Base-by-base conservation (phyloP, 208 protist genomes). In the Porcisia deanei region DNA sequence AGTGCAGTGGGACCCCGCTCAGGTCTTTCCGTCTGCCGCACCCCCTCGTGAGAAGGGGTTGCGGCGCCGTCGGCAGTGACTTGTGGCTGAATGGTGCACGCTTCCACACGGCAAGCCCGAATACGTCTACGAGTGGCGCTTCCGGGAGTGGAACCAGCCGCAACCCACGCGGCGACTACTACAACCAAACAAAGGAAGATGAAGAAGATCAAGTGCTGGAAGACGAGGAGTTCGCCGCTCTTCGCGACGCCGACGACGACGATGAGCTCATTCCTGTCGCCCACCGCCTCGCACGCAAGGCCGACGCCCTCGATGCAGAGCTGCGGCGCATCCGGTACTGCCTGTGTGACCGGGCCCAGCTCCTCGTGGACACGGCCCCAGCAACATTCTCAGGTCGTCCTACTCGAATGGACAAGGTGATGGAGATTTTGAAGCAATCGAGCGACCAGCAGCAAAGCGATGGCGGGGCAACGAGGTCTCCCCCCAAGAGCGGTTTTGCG, bases 151-250 rank as follows among this genome's bases (percentile, higher is more conserved):
- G 12, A 8, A 66, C 16, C 61, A 49, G 7, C 43, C 53, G 41
- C 57, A 57, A 75, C 18, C 37, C 59, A n/a, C 71, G 39, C 45
- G 41, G 34, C 47, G 45, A 30, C 59, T 6, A 61, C 53, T 58
- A 82, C 60, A 74, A 70, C 45, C 58, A 73, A 52, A 61, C 65
- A 2, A 76, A 71, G 45, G 84, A 88, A 53, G 79, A 88, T 25
- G 80, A 87, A 59, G 81, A 90, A 59, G 88, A 92, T 54, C 82
- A 71, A 65, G 53, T 79, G 45, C 84, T 93, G 43, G 91, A 94
- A 43, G 91, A 96, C 66, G 92, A 96, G 76, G 90, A 95, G 73
- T 93, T 94, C 77, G 75, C 75, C 34, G 79, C 77, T 1, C 60
- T 91, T 76, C 77, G 71, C 25, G 79, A 83, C 5, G 74, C 76